Percentiles rank a stretch among this genome's conserved stretches.
Evolutionary conservation across 2,329 filamentous ascomycete species (phyloP).

Genomic region (Xylaria sp.): DNA sequence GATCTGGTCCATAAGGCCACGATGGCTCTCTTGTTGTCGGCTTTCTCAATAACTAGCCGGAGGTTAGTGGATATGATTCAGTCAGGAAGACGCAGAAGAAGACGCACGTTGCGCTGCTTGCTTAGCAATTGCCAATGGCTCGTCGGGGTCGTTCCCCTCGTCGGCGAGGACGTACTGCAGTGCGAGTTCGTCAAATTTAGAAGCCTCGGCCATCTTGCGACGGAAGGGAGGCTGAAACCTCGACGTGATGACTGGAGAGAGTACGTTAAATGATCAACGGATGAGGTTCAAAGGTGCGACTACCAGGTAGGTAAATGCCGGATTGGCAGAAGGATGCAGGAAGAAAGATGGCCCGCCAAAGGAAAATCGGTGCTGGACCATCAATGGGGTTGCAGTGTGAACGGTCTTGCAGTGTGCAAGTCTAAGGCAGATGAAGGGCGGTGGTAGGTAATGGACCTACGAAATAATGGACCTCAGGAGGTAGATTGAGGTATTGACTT

Average conservation of each 20-base stretch:
- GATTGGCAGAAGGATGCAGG: no score
- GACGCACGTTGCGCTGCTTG: slow-evolving; percentile 36
- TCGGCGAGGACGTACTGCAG: slow-evolving; percentile 51
- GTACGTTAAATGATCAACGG: no score
- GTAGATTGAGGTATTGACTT: no score
- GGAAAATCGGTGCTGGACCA: no score
- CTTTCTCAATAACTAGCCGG: slow-evolving; percentile 42
- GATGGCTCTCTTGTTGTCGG: slow-evolving; percentile 39
- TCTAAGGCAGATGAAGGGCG: no score
- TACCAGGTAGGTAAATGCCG: no score
- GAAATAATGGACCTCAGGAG: no score
- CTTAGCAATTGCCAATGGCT: slow-evolving; percentile 35
- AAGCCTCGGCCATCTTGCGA: slow-evolving; percentile 46
- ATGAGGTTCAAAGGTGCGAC: not conserved
- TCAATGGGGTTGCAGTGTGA: no score
- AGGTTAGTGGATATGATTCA: slow-evolving; percentile 2
- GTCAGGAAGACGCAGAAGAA: not conserved
- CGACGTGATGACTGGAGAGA: not conserved
- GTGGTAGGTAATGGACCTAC: no score
- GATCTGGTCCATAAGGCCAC: slow-evolving; percentile 52
- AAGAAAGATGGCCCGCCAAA: no score
- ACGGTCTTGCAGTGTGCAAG: no score
- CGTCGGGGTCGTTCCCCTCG: slow-evolving; percentile 35
- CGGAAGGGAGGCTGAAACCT: not conserved
- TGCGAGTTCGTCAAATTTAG: slow-evolving; percentile 44